Evolutionary conservation across 345 rosid genomes (phyloP).

Genomic region (Eucalyptus sp.): DNA sequence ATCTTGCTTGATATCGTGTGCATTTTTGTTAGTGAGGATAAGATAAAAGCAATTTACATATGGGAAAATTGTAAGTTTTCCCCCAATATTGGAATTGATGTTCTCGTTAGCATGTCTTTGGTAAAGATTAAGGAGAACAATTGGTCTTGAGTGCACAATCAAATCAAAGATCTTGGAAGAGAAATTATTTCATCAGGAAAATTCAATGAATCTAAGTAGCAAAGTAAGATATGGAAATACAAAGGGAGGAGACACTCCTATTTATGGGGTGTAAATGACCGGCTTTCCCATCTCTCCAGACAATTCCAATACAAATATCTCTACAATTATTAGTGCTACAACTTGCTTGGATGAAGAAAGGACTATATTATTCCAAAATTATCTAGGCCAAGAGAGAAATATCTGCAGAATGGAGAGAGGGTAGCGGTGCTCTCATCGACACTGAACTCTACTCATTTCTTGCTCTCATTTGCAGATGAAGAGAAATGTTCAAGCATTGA

Average conservation of each 20-base stretch:
- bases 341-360: neutral
- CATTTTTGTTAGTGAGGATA: neutral
- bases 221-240: neutral
- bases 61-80: neutral
- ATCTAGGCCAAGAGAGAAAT: neutral
- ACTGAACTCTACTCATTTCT: neutral
- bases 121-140: neutral
- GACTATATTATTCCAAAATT: neutral
- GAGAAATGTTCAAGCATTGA: neutral
- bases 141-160: neutral
- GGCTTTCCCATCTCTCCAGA: neutral
- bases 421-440: neutral
- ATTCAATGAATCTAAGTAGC: neutral
- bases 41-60: neutral
- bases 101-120: neutral
- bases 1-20: neutral
- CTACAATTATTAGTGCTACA: neutral
- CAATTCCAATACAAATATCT: neutral
- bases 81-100: neutral
- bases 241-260: neutral
- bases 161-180: neutral
- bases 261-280: no score
- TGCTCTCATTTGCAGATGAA: neutral
- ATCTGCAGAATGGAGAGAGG: neutral
- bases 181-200: neutral